Base-by-base conservation (phyloP, 345 rosid genomes). In the Zanthoxylum bungeanum region DNA sequence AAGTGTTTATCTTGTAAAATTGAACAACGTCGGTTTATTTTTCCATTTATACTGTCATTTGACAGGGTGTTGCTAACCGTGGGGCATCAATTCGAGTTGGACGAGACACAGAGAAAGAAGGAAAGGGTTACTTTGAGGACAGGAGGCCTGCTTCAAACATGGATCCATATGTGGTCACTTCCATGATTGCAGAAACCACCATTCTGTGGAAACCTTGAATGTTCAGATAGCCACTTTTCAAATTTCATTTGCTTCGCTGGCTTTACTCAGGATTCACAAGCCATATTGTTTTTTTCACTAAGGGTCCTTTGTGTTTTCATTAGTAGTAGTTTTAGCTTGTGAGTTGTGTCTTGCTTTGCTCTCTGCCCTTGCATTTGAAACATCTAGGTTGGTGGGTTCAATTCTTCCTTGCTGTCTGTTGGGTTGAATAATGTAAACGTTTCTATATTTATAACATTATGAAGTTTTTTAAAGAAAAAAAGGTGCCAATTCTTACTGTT, bases 111-210 rank as follows among this genome's bases (percentile, higher is more conserved):
- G 89, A 91, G 85, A 88, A 83, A 75, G 83, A 51, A n/a, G 95
- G 96, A 33, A 91, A 91, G 68, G 97, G 97, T 7, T 91, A 91
- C 62, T 91, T 91, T n/a, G 97, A 91, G 61, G 97, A 91, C 86
- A 77, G 95, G 79, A 86, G 97, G 87, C 97, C 94, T 33, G 89
- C 97, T 56, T 91, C 97, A 1, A 91, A 89, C 88, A 91, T 91
- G 92, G 94, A 89, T 42, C 97, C 92, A 1, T 89, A 91, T 52
- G 75, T 82, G 33, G 95, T 89, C 19, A 89, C 95, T 44, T 89
- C 97, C 58, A 89, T 86, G 92, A 80, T 91, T 69, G 97, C 94
- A 0, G 90, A 87, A 77, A 89, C 94, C 78, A 91, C 97, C 76
- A 31, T 91, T 66, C 81, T 89, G 25, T 81, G 80, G 88, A 85